Conservation (phyloP, 164 flowering plant species). For the Vitis labrusca region DNA sequence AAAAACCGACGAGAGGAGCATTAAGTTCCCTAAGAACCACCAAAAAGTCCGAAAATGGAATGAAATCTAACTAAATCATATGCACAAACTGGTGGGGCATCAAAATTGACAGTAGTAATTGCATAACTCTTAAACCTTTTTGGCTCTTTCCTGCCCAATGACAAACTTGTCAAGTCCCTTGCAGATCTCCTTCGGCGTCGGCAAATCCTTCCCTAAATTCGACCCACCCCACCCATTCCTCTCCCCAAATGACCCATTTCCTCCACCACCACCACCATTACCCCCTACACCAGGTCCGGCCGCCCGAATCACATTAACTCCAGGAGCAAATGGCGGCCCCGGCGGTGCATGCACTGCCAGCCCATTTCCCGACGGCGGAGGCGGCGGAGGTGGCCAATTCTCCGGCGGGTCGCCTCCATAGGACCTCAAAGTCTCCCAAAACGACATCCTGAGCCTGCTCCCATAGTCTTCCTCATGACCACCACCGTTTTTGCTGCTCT, state of each 20-base stretch:
- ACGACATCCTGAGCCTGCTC: constrained; percentile 47
- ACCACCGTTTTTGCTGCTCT: not conserved
- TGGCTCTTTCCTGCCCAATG: constrained; percentile 84
- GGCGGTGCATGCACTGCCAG: constrained; percentile 83
- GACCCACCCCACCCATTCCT: constrained; percentile 81
- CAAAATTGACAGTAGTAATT: too few relatives aligned
- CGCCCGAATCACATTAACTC: constrained; percentile 58
- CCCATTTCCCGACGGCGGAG: constrained; percentile 47
- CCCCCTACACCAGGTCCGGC: constrained; percentile 33
- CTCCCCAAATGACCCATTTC: constrained; percentile 34
- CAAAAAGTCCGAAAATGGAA: not conserved
- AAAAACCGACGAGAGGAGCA: too few relatives aligned
- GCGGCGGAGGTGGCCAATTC: constrained; percentile 55
- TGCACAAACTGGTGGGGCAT: not conserved
- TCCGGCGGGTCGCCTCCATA: constrained; percentile 67
- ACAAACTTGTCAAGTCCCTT: constrained; percentile 91
- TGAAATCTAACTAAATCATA: not conserved
- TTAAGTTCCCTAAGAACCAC: not conserved
- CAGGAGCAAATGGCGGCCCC: constrained; percentile 80
- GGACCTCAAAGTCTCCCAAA: constrained; percentile 72
- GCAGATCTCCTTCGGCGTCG: constrained; percentile 95
- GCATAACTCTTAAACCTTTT: constrained; percentile 63
- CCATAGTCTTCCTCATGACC: constrained; percentile 11
- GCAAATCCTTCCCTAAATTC: constrained; percentile 77
- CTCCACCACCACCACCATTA: constrained; percentile 17